Percentiles rank a stretch among this genome's conserved stretches.
Evolutionary conservation across 2,329 filamentous ascomycete genomes (phyloP).

Genomic region (Teratosphaeria pseudoeucalypti): DNA sequence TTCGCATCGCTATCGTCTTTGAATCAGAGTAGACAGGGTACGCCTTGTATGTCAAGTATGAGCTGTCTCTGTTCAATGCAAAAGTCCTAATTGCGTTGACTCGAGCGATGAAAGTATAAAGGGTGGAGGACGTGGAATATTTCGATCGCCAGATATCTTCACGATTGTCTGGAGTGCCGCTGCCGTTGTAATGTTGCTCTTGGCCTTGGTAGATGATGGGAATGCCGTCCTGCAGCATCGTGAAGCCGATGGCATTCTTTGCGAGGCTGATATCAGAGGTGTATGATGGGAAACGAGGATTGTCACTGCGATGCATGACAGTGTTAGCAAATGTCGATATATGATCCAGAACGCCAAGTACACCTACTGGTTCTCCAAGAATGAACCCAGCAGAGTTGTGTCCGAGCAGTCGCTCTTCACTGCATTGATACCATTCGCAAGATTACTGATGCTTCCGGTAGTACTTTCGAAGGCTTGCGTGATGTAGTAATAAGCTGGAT

Average conservation of each 20-base stretch:
- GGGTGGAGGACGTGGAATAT: slow-evolving; percentile 23
- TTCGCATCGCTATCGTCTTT: slow-evolving; percentile 34
- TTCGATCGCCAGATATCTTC: slow-evolving; percentile 31
- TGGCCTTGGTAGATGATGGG: slow-evolving; percentile 36
- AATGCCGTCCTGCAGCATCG: slow-evolving; percentile 49
- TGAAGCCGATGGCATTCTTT: slow-evolving; percentile 50
- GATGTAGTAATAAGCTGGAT: slow-evolving; percentile 29
- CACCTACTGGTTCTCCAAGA: slow-evolving; percentile 27
- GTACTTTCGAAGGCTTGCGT: slow-evolving; percentile 25
- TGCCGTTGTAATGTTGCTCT: slow-evolving; percentile 39
- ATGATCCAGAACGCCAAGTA: no score
- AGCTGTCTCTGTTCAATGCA: slow-evolving; percentile 27
- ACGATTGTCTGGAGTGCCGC: slow-evolving; percentile 24
- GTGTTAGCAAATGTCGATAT: not conserved
- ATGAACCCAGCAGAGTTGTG: slow-evolving; percentile 27
- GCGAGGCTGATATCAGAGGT: slow-evolving; percentile 43
- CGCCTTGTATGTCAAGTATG: slow-evolving; percentile 31
- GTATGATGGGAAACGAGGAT: slow-evolving; percentile 31
- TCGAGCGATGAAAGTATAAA: slow-evolving; percentile 30
- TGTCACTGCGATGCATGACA: slow-evolving; percentile 13
- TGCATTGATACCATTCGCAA: slow-evolving; percentile 21
- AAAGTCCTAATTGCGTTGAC: slow-evolving; percentile 43
- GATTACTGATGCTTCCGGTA: slow-evolving; percentile 25
- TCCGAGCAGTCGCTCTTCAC: slow-evolving; percentile 21
- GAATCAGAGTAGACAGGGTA: slow-evolving; percentile 28